Evolutionary conservation across 495 filamentous ascomycete species (phyloP), one percentile per base, ranked within the genome.

Genomic region (Podospora conica): DNA sequence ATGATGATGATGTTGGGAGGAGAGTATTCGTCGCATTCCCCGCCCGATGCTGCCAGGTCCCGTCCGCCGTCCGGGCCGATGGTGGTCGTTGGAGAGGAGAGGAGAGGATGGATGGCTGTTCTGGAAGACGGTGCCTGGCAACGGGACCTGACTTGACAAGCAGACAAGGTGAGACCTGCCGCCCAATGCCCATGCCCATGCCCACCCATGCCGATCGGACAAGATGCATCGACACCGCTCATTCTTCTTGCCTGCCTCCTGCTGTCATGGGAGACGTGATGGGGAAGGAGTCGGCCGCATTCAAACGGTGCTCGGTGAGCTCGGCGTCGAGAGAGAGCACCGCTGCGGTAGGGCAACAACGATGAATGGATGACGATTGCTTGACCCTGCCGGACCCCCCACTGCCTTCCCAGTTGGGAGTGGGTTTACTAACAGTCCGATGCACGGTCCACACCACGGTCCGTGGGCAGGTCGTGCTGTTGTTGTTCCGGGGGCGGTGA

Each of bases 361-460:
- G 21, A 55, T 24, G 61, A 40, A 40, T 55, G 53, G 9, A 63
- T 63, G 61, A 63, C 61, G 61, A 63, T n/a, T 48, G 40, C 15
- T 48, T 48, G 33, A 27, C 9, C 29, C 23, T 33, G 29, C 7
- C 29, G 29, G 22, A 53, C 40, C 40, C 40, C 40, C 40, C 40
- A 48, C 40, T 48, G 40, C 40, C 40, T 48, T 48, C 40, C 40
- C 40, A 48, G 40, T 48, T 48, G 40, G 40, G 40, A 48, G 40
- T 48, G 40, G 40, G 40, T 48, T 48, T 48, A n/a, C 40, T 48
- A 48, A 48, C 40, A 48, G 40, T 48, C 40, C 6, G 18, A 48
- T 48, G 40, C 40, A 48, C 40, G 40, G 40, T 48, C 40, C 40
- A 48, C 40, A 48, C 40, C 40, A n/a, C 15, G 40, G n/a, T 48